phyloP scores from a whole-genome alignment of 768 basidiomycete genomes.

The Suillus subaureus region DNA sequence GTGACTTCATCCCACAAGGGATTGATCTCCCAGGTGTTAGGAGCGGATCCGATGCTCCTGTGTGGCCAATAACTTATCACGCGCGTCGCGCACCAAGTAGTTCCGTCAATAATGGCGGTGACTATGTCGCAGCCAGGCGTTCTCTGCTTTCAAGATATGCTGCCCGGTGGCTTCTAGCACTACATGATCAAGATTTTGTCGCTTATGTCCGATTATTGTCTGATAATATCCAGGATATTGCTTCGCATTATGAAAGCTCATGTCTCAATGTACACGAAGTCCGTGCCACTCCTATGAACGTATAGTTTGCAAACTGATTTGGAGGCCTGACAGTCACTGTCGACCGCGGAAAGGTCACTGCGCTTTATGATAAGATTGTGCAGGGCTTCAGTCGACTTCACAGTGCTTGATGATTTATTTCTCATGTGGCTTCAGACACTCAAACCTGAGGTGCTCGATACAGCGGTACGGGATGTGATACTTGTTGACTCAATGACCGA shows the following conservation, averaged over 20 bases:
- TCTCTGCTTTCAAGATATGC: slow-evolving; percentile 58
- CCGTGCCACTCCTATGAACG: background rate
- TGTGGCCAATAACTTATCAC: slow-evolving; percentile 55
- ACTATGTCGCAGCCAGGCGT: slow-evolving; percentile 66
- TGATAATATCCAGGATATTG: slow-evolving; percentile 51
- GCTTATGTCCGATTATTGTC: slow-evolving; percentile 57
- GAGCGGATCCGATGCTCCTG: slow-evolving; percentile 38
- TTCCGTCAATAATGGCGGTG: slow-evolving; percentile 62
- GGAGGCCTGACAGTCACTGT: background rate
- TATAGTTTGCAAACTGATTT: background rate
- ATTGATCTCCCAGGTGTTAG: slow-evolving; percentile 67
- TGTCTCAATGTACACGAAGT: background rate
- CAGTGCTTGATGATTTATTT: slow-evolving; percentile 58
- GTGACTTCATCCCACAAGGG: slow-evolving; percentile 65
- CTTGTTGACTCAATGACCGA: background rate
- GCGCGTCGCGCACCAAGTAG: slow-evolving; percentile 38
- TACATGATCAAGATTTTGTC: slow-evolving; percentile 62
- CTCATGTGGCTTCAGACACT: slow-evolving; percentile 58
- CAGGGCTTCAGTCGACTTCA: slow-evolving; percentile 57
- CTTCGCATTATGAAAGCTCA: slow-evolving; percentile 18
- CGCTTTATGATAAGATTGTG: slow-evolving; percentile 55
- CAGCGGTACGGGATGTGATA: slow-evolving; percentile 39
- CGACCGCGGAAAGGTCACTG: slow-evolving; percentile 45
- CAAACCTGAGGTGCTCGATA: slow-evolving; percentile 33
- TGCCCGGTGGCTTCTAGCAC: slow-evolving; percentile 65